A percentile compares a stretch with the other conserved stretches of the same genome.
phyloP scores from a whole-genome alignment of 2,329 filamentous ascomycete species.

The Aureobasidium sp. region DNA sequence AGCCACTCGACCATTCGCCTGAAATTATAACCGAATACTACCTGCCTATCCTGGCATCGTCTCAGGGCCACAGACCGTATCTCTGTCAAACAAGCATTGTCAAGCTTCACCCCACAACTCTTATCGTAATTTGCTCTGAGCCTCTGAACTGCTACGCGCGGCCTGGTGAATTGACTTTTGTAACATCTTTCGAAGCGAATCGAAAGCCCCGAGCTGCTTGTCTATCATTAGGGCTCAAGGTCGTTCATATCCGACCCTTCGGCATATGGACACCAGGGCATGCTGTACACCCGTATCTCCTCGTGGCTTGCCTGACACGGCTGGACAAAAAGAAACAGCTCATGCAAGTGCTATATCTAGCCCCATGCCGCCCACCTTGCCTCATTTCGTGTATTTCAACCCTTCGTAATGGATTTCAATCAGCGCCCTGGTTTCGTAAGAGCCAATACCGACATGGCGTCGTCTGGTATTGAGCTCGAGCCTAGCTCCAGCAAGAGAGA shows the following conservation, averaged over 20 bases:
- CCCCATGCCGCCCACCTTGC: not conserved
- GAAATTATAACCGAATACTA: not conserved
- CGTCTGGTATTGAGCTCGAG: not conserved
- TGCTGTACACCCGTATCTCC: not conserved
- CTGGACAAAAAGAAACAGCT: not conserved
- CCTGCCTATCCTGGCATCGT: not conserved
- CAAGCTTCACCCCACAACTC: not conserved
- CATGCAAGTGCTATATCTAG: not conserved
- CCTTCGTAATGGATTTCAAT: not conserved
- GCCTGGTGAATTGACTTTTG: not conserved
- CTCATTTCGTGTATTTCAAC: no score
- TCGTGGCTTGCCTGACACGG: not conserved
- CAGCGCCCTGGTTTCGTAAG: slow-evolving; percentile 16
- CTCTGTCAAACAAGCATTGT: not conserved
- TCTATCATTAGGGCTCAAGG: not conserved
- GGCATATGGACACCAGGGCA: not conserved
- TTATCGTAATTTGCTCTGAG: not conserved
- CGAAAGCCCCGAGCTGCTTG: not conserved
- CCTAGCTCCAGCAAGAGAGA: not conserved
- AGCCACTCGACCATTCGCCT: not conserved
- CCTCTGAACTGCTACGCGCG: not conserved
- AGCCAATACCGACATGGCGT: slow-evolving; percentile 12
- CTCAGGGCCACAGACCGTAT: not conserved
- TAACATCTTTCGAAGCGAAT: not conserved
- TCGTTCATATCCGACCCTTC: not conserved